Evolutionary conservation across 2,329 filamentous ascomycete species (phyloP).

Genomic region (Plectosphaerella sp.): DNA sequence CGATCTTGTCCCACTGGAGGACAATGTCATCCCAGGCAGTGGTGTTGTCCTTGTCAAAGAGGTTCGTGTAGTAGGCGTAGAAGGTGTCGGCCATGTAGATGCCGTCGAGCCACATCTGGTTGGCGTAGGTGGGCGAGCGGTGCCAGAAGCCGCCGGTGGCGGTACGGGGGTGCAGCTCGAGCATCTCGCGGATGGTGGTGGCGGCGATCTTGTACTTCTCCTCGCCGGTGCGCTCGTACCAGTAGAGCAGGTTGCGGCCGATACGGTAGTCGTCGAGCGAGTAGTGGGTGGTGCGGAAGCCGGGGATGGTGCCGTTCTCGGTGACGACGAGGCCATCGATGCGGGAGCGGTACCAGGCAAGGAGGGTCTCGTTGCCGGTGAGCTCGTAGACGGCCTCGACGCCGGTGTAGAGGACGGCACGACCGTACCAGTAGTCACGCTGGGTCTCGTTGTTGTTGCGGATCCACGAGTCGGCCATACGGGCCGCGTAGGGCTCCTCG

Average conservation of each 20-base stretch:
- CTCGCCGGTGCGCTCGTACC: conserved; percentile 40
- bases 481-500: conserved; percentile 14
- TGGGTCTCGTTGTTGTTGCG: conserved; percentile 26
- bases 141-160: conserved; percentile 52
- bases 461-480: conserved; percentile 45
- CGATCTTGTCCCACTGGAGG: conserved; percentile 39
- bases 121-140: conserved; percentile 33
- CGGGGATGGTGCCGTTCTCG: conserved; percentile 39
- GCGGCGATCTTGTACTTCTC: conserved; percentile 47
- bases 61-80: conserved; percentile 33
- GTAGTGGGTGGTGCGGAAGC: conserved; percentile 42
- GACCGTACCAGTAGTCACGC: conserved; percentile 33
- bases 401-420: conserved; percentile 40
- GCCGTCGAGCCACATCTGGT: conserved; percentile 57
- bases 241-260: conserved; percentile 45
- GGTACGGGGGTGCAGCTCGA: conserved; percentile 45
- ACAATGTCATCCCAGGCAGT: conserved; percentile 40
- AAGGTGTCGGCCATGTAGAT: conserved; percentile 45
- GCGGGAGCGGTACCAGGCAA: conserved; percentile 36
- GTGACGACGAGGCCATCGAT: conserved; percentile 40
- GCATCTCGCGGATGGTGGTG: conserved; percentile 36
- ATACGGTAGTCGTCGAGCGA: conserved; percentile 50
- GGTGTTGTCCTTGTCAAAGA: conserved; percentile 30
- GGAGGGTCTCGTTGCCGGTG: conserved; percentile 38
- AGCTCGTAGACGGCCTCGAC: conserved; percentile 40